These are phyloP conservation scores for Giardia duodenalis DNA, from an alignment of 208 protist genomes.

Conservation along the genomic window DNA sequence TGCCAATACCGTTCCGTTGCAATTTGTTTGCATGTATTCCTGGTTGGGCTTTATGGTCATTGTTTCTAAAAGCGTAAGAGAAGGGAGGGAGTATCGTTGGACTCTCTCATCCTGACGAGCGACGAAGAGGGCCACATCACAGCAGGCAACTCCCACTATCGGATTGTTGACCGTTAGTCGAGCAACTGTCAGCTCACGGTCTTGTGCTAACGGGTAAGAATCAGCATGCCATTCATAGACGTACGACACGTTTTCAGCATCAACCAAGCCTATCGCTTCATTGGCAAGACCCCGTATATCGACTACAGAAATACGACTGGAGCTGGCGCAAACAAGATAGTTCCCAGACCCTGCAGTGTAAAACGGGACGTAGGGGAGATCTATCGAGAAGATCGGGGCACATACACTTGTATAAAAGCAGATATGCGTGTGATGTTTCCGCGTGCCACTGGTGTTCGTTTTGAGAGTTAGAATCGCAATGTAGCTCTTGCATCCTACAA, in stretches of 20 bases:
- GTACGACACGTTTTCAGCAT: background rate
- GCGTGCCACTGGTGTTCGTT: background rate
- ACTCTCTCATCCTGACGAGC: background rate
- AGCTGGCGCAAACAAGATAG: background rate
- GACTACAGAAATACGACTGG: background rate
- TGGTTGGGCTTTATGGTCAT: background rate
- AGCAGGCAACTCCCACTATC: background rate
- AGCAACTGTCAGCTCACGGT: conserved; percentile 2
- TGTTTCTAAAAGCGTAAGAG: background rate
- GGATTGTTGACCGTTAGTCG: background rate
- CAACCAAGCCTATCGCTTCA: background rate
- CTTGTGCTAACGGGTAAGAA: background rate
- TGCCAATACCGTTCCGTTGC: conserved; percentile 1
- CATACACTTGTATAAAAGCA: conserved; percentile 1
- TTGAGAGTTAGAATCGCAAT: background rate
- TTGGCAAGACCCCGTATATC: background rate
- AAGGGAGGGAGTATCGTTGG: background rate
- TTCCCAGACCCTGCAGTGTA: background rate
- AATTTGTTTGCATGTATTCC: background rate
- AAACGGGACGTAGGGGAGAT: conserved; percentile 10
- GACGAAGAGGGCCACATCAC: background rate
- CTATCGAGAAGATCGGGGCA: conserved; percentile 5
- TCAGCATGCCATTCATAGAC: conserved; percentile 25
- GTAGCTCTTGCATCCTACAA: background rate
- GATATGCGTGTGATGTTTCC: background rate